These are phyloP conservation scores for Candida dajiaensis DNA, from an alignment of 805 yeast species.

Conservation along the genomic window DNA sequence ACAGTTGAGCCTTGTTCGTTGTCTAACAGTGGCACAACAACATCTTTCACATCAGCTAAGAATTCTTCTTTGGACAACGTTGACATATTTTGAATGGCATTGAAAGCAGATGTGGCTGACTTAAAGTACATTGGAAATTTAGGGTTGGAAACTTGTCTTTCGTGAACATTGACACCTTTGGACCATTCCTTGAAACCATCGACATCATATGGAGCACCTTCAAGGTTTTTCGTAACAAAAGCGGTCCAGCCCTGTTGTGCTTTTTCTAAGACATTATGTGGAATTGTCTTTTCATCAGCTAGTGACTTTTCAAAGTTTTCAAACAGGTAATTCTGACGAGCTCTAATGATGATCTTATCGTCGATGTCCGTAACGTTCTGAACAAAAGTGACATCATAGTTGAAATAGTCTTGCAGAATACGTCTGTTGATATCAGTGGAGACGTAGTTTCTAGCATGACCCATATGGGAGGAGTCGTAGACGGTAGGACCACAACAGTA, in stretches of 20 bases:
- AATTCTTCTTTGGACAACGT: slow-evolving; percentile 30
- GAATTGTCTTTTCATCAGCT: slow-evolving; percentile 18
- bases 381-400: slow-evolving; percentile 80
- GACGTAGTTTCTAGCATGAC: slow-evolving; percentile 96
- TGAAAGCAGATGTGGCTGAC: slow-evolving; percentile 50
- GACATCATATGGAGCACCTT: slow-evolving; percentile 30
- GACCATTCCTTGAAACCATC: slow-evolving; percentile 49
- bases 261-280: slow-evolving; percentile 31
- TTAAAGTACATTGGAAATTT: slow-evolving; percentile 80
- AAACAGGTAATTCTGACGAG: slow-evolving; percentile 82
- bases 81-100: slow-evolving; percentile 33
- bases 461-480: slow-evolving; percentile 95
- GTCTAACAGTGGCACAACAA: slow-evolving; percentile 70
- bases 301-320: slow-evolving; percentile 44
- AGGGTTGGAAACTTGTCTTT: slow-evolving; percentile 55
- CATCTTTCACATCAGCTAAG: slow-evolving; percentile 58
- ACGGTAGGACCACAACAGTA: slow-evolving; percentile 99
- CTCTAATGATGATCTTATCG: slow-evolving; percentile 92
- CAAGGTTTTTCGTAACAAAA: slow-evolving; percentile 52
- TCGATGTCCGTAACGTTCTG: slow-evolving; percentile 99
- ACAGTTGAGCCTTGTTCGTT: slow-evolving; percentile 65
- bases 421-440: slow-evolving; percentile 91
- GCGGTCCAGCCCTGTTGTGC: slow-evolving; percentile 38
- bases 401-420: slow-evolving; percentile 83
- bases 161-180: slow-evolving; percentile 39